Evolutionary conservation across 2,329 filamentous ascomycete genomes (phyloP).

Genomic region (Fonsecaea pedrosoi): DNA sequence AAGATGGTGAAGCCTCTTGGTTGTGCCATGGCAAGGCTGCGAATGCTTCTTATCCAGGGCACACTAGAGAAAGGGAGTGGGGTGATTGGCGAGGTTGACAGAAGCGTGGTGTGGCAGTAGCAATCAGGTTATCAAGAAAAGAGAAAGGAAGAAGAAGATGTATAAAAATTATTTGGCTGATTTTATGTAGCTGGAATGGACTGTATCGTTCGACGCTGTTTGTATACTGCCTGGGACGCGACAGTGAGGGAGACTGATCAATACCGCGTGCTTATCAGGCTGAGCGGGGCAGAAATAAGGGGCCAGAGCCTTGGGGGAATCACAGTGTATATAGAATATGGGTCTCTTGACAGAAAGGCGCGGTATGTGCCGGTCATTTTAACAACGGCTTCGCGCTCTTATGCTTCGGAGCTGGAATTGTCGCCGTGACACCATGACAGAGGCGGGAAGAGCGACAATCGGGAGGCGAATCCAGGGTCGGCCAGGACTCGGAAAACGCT

Average conservation of each 20-base stretch:
- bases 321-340: not conserved
- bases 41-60: not conserved
- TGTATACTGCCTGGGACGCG: slow-evolving; percentile 27
- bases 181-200: slow-evolving; percentile 25
- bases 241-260: slow-evolving; percentile 1
- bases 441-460: slow-evolving; percentile 9
- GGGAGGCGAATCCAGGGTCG: slow-evolving; percentile 8
- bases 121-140: not conserved
- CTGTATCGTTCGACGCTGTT: slow-evolving; percentile 33
- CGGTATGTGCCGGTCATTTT: slow-evolving; percentile 9
- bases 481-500: slow-evolving; percentile 14
- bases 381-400: not conserved
- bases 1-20: slow-evolving; percentile 23
- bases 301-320: slow-evolving; percentile 16
- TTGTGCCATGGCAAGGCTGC: slow-evolving; percentile 16
- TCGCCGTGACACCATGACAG: not conserved
- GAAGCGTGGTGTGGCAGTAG: not conserved
- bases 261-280: slow-evolving; percentile 18
- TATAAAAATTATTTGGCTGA: slow-evolving; percentile 7
- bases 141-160: not conserved
- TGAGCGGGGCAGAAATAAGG: slow-evolving; percentile 17
- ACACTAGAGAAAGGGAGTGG: not conserved
- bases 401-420: slow-evolving; percentile 1
- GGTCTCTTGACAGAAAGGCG: not conserved
- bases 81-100: not conserved